phyloP scores from a whole-genome alignment of 108 stramenopile genomes.

The Discostella pseudostelligera region DNA sequence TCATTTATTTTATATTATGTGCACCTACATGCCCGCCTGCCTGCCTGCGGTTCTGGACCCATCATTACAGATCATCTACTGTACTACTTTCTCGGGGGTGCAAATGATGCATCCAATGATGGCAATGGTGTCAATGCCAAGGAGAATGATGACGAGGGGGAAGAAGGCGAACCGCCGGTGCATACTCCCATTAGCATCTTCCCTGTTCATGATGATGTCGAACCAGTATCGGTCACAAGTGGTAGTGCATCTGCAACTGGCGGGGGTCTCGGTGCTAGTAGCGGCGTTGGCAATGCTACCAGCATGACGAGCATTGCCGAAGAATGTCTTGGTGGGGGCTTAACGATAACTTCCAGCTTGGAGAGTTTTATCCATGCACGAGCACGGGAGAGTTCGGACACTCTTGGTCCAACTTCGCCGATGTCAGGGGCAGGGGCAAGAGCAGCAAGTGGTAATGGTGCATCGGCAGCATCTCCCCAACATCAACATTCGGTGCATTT shows the following conservation, averaged over 20 bases:
- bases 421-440: not conserved
- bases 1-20: not conserved
- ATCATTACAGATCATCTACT: constrained; percentile 59
- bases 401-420: not conserved
- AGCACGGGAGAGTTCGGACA: constrained; percentile 1
- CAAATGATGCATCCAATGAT: constrained; percentile 16
- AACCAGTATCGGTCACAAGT: not conserved
- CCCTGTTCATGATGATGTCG: too few species aligned
- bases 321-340: not conserved
- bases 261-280: too few species aligned
- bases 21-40: too few species aligned
- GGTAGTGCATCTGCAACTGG: too few species aligned
- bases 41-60: too few species aligned
- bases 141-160: not conserved
- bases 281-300: not conserved
- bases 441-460: not conserved
- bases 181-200: not conserved
- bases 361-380: constrained; percentile 5
- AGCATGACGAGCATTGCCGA: not conserved
- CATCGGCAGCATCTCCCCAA: too few species aligned
- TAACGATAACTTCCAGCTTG: not conserved
- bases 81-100: constrained; percentile 70
- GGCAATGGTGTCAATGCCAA: not conserved
- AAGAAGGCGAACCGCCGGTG: constrained; percentile 5
- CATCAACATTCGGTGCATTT: constrained; percentile 9